Base-by-base conservation (phyloP, 2,329 filamentous ascomycete genomes). In the Phaeophleospora eucalypticola region DNA sequence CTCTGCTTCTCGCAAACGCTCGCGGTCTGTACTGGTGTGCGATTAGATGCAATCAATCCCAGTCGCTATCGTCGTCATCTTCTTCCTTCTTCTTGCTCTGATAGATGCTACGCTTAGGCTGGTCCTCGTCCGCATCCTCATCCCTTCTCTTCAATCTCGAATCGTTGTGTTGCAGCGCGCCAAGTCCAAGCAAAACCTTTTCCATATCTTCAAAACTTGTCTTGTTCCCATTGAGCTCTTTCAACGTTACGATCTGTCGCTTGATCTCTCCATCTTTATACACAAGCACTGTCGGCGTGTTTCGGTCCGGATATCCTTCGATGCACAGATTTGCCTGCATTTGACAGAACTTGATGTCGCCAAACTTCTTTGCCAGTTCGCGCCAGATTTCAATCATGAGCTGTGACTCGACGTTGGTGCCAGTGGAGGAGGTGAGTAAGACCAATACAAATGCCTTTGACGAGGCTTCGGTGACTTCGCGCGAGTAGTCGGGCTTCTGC, bases 281-380 rank as follows among this genome's bases (percentile, higher is more conserved):
- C 0, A 95, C 80, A 53, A 98, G 65, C 29, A 98, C 89, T 0
- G 93, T 98, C 1, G 93, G 93, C 48, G 89, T 95, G 67, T 98
- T 98, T 47, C 80, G 79, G 61, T 97, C 93, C 1, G 93, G 93
- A 68, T 98, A 98, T 34, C 89, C 89, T 67, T 97, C 93, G 58
- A 98, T 96, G 48, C 93, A 95, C 71, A 96, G 82, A 63, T 89
- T 84, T 4, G 84, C 93, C 58, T 84, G 81, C 58, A 98, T 97
- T 71, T 97, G 88, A 67, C 91, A 97, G 70, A 98, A 98, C 71
- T 98, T 98, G 67, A 98, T 75, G 56, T 98, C 91, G 16, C 89
- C 89, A 63, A 89, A 98, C 62, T 91, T 89, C 49, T 70, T 72
- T 1, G 93, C 91, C 34, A 93, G 78, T 62, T 89, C 82, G 29